Evolutionary conservation across 345 rosid genomes (phyloP), one percentile per base, ranked within the genome.

Genomic region (Populus ilicifolia): DNA sequence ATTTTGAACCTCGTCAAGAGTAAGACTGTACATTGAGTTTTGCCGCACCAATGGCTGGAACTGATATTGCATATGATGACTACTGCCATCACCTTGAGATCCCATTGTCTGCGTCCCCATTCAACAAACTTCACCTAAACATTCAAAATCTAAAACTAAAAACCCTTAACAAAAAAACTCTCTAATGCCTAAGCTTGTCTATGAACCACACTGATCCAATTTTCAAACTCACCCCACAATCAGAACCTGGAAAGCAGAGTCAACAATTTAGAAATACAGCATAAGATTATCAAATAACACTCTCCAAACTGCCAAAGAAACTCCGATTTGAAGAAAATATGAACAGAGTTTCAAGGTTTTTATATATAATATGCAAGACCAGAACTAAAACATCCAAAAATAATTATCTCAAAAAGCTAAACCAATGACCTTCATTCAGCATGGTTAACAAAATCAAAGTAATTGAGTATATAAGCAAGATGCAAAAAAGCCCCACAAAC

Each of bases 1-100:
- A 74, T 82, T 87, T 82, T 94, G 94, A 75, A 96, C 96, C 90
- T 96, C 99, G 78, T 96, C 94, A 16, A 96, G 89, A n/a, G 99
- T 94, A 76, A 96, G 93, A 78, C 83, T 86, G 84, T 94, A 96
- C 67, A 96, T 80, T 80, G 98, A 94, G 79, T 84, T 87, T 82
- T 96, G 94, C 38, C 89, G 82, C 20, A 81, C 82, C 88, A 94
- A 80, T 0, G 88, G 86, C 88, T 90, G 97, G 66, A 88, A 78
- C 77, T 88, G 89, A 65, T 89, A 76, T 70, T 89, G 85, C 71
- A 89, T 92, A 48, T 90, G 87, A 72, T 89, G 87, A 70, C 80
- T 84, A 71, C 80, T 81, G 73, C 90, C 84, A 81, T 89, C 89
- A 77, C 85, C 89, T 80, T 87, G 89, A 70, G 89, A 84, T 21